Percentiles rank a stretch among this genome's conserved stretches.
Conservation (phyloP, 2,329 filamentous ascomycete genomes). For the Aspergillus jensenii region DNA sequence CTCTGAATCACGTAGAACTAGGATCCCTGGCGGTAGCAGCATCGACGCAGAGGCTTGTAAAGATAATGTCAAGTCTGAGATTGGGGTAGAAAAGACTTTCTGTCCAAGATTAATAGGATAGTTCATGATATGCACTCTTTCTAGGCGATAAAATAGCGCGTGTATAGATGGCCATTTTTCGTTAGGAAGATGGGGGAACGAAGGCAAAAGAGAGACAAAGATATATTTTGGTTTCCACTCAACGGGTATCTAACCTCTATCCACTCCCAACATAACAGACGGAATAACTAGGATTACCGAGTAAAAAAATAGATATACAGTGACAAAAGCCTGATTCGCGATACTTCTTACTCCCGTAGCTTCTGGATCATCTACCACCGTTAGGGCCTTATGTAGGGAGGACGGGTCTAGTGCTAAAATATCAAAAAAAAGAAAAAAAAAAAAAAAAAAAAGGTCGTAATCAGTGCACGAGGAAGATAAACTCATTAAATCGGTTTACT, state of each 20-base stretch:
- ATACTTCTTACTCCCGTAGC: too few species aligned
- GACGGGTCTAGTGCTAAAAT: too few species aligned
- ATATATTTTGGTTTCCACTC: not conserved
- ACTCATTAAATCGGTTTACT: not conserved
- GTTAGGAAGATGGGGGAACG: not conserved
- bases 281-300: too few species aligned
- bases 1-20: not conserved
- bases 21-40: not conserved
- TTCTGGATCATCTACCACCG: too few species aligned
- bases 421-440: too few species aligned
- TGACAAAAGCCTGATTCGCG: too few species aligned
- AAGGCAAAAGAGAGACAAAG: not conserved
- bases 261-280: too few species aligned
- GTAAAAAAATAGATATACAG: too few species aligned
- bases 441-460: too few species aligned
- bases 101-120: conserved; percentile 23
- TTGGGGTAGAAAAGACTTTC: conserved; percentile 9
- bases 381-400: too few species aligned
- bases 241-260: too few species aligned
- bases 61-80: conserved; percentile 19
- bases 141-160: not conserved
- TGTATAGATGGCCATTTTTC: not conserved
- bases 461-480: not conserved
- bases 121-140: conserved; percentile 19
- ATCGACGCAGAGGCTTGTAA: conserved; percentile 22